Base-by-base conservation (phyloP, 148 eudicot species). In the Rhododendron williamsianum region DNA sequence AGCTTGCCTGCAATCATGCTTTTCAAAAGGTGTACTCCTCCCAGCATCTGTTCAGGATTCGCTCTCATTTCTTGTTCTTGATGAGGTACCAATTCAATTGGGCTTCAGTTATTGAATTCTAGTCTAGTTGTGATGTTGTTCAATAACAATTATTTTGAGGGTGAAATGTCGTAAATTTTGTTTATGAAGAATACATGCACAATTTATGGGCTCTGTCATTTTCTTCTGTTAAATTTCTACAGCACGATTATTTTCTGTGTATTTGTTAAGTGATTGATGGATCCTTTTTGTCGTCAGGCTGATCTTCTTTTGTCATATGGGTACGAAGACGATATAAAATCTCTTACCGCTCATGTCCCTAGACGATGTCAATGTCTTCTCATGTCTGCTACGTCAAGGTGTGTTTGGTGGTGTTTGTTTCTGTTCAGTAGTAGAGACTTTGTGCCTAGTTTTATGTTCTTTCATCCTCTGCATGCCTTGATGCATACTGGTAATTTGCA, bases 361-460 rank as follows among this genome's bases (percentile, higher is more conserved):
- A 91, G 90, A 85, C 91, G 94, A 79, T 95, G 99, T 84, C 99
- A 97, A 73, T 95, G 98, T 89, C 95, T 97, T 87, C 94, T 97
- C 58, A 94, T 97, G 99, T 97, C 99, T 86, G 99, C 99, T 63
- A 97, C 98, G 52, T 91, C 97, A 79, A 97, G 98, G 99, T 97
- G 27, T 78, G 89, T 85, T 82, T 80, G 33, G 12, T n/a, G 2
- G 71, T 43, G 65, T 23, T 63, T 81, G 21, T n/a, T 33, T 30
- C 38, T 84, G 38, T 23, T 9, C 27, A 27, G 74, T 25, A 67
- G 33, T 67, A 67, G 33, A 25, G 25, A 67, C 25, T 9, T 69
- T 9, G 16, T 69, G 69, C 35, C 21, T 73, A 19, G 21, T 73
- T 15, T 69, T 35, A 49, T 58, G 60, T 46, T 81, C n/a, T 4